Evolutionary conservation across 2,329 filamentous ascomycete species (phyloP).

Genomic region (Colletotrichum limetticola): DNA sequence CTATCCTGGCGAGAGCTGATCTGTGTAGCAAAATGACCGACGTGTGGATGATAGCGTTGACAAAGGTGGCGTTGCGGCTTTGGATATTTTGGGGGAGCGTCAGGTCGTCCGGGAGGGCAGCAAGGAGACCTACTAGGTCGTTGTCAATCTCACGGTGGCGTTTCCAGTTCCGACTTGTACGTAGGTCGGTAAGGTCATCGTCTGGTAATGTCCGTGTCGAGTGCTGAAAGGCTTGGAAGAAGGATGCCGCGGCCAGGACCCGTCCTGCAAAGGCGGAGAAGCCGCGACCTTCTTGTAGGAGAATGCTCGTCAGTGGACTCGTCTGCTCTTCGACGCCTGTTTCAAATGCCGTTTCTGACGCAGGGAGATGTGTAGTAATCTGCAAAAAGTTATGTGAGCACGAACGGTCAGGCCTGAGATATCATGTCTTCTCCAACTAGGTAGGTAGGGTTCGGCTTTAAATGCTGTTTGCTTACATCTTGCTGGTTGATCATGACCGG

Average conservation of each 20-base stretch:
- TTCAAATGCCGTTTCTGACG: slow-evolving; percentile 69
- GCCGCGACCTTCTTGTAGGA: slow-evolving; percentile 58
- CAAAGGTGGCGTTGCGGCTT: slow-evolving; percentile 69
- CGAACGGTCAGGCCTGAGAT: too few relatives aligned
- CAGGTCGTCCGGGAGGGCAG: slow-evolving; percentile 68
- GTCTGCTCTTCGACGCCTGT: slow-evolving; percentile 63
- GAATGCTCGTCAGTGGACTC: slow-evolving; percentile 59
- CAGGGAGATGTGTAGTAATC: slow-evolving; percentile 71
- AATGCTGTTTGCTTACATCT: slow-evolving; percentile 51
- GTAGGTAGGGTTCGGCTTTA: too few relatives aligned
- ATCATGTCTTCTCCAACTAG: too few relatives aligned
- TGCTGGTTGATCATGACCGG: slow-evolving; percentile 74
- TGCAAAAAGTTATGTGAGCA: not conserved
- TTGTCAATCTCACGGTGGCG: slow-evolving; percentile 73
- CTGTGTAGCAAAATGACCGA: slow-evolving; percentile 77
- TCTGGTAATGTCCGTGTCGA: slow-evolving; percentile 70
- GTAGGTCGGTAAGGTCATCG: slow-evolving; percentile 66
- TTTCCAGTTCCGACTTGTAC: slow-evolving; percentile 75
- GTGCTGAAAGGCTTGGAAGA: slow-evolving; percentile 63
- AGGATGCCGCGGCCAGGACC: slow-evolving; percentile 71
- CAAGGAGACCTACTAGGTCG: slow-evolving; percentile 67
- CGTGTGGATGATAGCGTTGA: slow-evolving; percentile 75
- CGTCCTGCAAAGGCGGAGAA: slow-evolving; percentile 68
- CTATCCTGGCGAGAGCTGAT: slow-evolving; percentile 76
- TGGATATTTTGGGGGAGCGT: slow-evolving; percentile 67